Percentiles rank a stretch among this genome's conserved stretches.
Conservation (phyloP, 75 land plant species). For the Cupressus sempervirens region DNA sequence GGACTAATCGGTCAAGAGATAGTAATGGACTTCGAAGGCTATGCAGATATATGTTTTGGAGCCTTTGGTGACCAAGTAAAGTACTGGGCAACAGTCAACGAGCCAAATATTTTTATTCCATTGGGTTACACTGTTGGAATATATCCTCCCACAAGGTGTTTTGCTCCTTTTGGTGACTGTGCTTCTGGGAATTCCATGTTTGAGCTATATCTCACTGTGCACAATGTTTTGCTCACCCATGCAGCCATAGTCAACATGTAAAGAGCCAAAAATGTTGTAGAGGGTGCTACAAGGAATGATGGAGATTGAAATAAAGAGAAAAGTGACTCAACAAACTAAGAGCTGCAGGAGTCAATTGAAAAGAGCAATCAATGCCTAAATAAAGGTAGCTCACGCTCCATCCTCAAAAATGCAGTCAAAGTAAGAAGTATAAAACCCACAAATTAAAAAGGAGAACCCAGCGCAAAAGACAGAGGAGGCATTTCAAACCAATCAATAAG, state of each 20-base stretch:
- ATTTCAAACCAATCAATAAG: too few species aligned
- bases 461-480: too few species aligned
- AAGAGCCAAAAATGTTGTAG: too few species aligned
- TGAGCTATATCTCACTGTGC: slow-evolving; percentile 27
- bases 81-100: slow-evolving; percentile 38
- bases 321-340: too few species aligned
- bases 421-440: too few species aligned
- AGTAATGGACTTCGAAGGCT: slow-evolving; percentile 19
- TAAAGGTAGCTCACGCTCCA: too few species aligned
- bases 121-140: slow-evolving; percentile 17
- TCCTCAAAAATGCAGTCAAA: too few species aligned
- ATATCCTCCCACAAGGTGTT: slow-evolving; percentile 31
- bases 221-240: slow-evolving; percentile 34
- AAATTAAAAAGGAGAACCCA: too few species aligned
- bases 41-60: slow-evolving; percentile 26
- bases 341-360: too few species aligned
- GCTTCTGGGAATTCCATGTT: slow-evolving; percentile 11
- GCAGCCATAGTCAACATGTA: slow-evolving; percentile 26
- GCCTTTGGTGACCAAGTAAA: slow-evolving; percentile 31
- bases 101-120: slow-evolving; percentile 18
- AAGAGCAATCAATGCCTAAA: too few species aligned
- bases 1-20: slow-evolving; percentile 52
- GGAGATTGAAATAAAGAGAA: too few species aligned
- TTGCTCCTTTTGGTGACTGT: slow-evolving; percentile 15
- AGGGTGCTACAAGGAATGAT: too few species aligned